Conservation (phyloP, 768 basidiomycete genomes). For the Trametes punicea region DNA sequence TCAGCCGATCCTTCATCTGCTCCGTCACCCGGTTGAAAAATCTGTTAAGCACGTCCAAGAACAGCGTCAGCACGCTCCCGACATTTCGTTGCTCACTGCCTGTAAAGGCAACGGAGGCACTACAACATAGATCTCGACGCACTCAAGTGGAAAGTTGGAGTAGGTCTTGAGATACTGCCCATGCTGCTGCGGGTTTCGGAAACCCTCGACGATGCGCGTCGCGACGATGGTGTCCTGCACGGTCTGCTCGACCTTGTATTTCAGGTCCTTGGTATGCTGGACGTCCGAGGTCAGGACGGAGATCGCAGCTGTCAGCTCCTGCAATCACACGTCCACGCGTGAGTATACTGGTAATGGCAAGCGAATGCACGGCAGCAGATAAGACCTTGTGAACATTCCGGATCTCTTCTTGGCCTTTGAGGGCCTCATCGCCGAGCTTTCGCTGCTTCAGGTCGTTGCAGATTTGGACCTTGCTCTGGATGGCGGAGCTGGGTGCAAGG, state of each 20-base stretch:
- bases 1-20: slow-evolving; percentile 67
- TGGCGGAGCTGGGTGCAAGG: slow-evolving; percentile 15
- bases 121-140: slow-evolving; percentile 26
- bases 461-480: slow-evolving; percentile 70
- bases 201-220: slow-evolving; percentile 74
- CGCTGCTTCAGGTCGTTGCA: slow-evolving; percentile 75
- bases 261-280: slow-evolving; percentile 65
- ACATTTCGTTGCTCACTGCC: neutral
- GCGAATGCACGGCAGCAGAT: neutral
- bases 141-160: slow-evolving; percentile 83
- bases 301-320: slow-evolving; percentile 66
- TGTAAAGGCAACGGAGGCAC: neutral
- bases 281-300: slow-evolving; percentile 65
- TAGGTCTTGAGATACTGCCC: slow-evolving; percentile 72
- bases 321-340: too few relatives aligned
- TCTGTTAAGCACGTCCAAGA: slow-evolving; percentile 32
- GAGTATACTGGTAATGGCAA: neutral
- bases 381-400: slow-evolving; percentile 65
- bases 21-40: slow-evolving; percentile 71
- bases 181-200: slow-evolving; percentile 69
- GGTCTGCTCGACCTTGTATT: slow-evolving; percentile 70
- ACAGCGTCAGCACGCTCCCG: neutral
- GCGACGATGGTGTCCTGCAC: slow-evolving; percentile 79
- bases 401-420: slow-evolving; percentile 68
- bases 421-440: slow-evolving; percentile 71